phyloP scores from a whole-genome alignment of 495 filamentous ascomycete genomes.

The Glutinoglossum americanum region DNA sequence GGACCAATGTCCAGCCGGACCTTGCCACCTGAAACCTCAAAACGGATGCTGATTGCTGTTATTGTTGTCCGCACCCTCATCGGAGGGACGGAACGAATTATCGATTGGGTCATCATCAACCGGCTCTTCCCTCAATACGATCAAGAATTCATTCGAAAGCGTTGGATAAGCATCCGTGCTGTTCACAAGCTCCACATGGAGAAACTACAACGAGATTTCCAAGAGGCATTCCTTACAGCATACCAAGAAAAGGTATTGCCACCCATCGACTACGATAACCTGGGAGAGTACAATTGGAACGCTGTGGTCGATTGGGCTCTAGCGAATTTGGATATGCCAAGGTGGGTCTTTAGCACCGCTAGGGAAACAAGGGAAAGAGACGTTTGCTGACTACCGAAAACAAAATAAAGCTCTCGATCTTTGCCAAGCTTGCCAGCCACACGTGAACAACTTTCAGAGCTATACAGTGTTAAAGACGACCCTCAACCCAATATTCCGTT shows the following conservation, averaged over 20 bases:
- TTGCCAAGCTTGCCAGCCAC: constrained; percentile 7
- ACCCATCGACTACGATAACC: constrained; percentile 45
- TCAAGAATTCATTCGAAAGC: constrained; percentile 31
- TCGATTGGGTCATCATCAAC: constrained; percentile 56
- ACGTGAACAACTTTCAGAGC: constrained; percentile 16
- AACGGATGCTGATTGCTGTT: constrained; percentile 33
- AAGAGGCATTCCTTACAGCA: constrained; percentile 49
- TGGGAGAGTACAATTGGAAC: constrained; percentile 58
- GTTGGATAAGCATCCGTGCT: constrained; percentile 34
- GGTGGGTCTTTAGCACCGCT: constrained; percentile 10
- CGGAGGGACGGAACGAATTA: constrained; percentile 42
- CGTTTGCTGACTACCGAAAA: not conserved
- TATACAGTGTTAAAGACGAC: constrained; percentile 11
- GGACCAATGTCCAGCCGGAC: not conserved
- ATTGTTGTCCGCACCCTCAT: constrained; percentile 50
- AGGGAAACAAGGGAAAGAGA: not conserved
- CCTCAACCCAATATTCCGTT: constrained; percentile 19
- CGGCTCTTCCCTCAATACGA: constrained; percentile 42
- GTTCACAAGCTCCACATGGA: constrained; percentile 40
- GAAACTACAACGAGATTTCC: constrained; percentile 55
- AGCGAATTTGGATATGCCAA: constrained; percentile 22
- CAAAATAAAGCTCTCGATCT: not conserved
- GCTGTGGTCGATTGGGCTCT: constrained; percentile 51
- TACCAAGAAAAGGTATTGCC: constrained; percentile 50
- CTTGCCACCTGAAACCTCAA: not conserved